Evolutionary conservation across 495 filamentous ascomycete species (phyloP), one percentile per base, ranked within the genome.

Genomic region (Penicillium maclennaniae): DNA sequence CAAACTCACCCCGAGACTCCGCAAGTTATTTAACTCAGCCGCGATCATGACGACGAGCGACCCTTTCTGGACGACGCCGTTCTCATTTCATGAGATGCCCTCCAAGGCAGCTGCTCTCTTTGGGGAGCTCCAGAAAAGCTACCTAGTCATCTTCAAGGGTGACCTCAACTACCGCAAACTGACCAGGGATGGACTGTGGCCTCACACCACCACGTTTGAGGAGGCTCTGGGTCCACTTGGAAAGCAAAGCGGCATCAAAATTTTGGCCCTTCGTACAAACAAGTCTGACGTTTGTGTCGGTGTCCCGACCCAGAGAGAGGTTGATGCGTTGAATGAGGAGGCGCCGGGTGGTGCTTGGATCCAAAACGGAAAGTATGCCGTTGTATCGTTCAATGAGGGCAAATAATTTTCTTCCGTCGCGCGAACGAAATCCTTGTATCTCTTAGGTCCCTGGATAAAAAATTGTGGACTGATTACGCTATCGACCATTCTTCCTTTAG

Each of bases 271-370:
- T 42, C 78, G 91, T 47, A 95, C 90, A 0, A 91, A 88, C 69
- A 95, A 93, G 70, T 89, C 88, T 1, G 90, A 95, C 68, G 87
- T 91, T 26, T 85, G 92, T 3, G 88, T 90, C 6, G 90, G 87
- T 0, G 70, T 92, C 28, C 87, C 91, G 70, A 76, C 77, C 62
- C 65, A 95, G 38, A 79, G 76, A 55, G 70, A 68, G 0, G 78
- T 64, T 62, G 88, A 95, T 65, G 87, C 89, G 71, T 75, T 77
- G 62, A 62, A 93, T 37, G 79, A 75, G 58, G 71, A 68, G 0
- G 78, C 61, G 60, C 82, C 87, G 45, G 83, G 75, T 8, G 87
- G 83, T 1, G 86, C 83, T 9, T 95, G 90, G 90, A 88, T 88
- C 7, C 92, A 87, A 88, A 86, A 78, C 64, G 90, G 90, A 27